Percentiles rank a stretch among this genome's conserved stretches.
Conservation (phyloP, 441 rosid species). For the Corymbia citriodora region DNA sequence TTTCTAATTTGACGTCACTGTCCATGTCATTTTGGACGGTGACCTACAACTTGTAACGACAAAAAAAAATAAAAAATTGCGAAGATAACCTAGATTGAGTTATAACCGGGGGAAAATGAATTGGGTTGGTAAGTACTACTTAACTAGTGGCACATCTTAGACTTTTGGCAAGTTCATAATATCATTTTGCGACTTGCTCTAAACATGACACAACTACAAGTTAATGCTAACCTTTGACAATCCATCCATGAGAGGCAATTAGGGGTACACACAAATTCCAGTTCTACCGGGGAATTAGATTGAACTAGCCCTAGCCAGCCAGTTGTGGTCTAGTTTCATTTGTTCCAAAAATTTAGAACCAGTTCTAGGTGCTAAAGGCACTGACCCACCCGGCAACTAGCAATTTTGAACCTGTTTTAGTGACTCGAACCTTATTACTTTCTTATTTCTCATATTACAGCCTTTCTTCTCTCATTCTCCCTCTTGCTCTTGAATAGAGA, state of each 20-base stretch:
- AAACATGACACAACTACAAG: not conserved
- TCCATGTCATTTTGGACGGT: not conserved
- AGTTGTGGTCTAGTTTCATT: too few species aligned
- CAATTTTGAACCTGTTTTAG: not conserved
- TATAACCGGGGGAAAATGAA: not conserved
- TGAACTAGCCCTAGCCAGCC: fast-evolving
- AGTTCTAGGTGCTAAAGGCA: not conserved
- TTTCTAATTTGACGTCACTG: not conserved
- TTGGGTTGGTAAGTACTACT: not conserved
- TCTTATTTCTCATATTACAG: not conserved
- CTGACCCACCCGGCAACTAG: not conserved
- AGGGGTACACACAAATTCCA: too few species aligned
- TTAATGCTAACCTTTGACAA: not conserved
- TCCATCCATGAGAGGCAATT: too few species aligned
- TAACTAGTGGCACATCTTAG: not conserved
- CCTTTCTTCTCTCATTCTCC: not conserved
- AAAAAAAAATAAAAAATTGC: not conserved
- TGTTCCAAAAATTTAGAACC: not conserved
- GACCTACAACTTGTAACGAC: not conserved
- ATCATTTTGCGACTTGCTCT: too few species aligned
- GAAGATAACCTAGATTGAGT: not conserved
- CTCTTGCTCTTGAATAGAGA: not conserved
- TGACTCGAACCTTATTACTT: not conserved
- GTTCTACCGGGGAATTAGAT: not conserved
- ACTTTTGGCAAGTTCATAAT: not conserved